Percentiles rank a stretch among this genome's conserved stretches.
These are phyloP conservation scores for Insectozyma bohioensis DNA, from an alignment of 1,139 yeast species.

Conservation along the genomic window DNA sequence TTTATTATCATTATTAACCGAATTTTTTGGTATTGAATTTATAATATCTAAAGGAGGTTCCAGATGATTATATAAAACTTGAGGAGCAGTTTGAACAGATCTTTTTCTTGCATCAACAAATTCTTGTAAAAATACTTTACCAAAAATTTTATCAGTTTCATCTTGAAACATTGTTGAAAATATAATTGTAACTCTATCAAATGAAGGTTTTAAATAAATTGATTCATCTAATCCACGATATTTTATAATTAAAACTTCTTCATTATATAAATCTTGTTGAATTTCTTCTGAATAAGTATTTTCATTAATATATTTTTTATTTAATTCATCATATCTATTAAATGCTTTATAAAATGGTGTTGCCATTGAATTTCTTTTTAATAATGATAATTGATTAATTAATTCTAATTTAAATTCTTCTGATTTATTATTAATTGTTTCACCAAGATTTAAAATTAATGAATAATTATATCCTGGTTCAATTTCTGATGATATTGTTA, in stretches of 20 bases:
- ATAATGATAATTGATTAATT: conserved; percentile 63
- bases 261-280: conserved; percentile 48
- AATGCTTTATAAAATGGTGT: conserved; percentile 93
- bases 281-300: conserved; percentile 52
- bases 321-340: conserved; percentile 68
- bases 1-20: conserved; percentile 48
- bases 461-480: conserved; percentile 88
- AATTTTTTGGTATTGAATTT: conserved; percentile 26
- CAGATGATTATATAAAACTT: conserved; percentile 83
- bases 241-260: conserved; percentile 69
- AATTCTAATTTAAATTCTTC: conserved; percentile 51
- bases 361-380: conserved; percentile 86
- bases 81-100: conserved; percentile 97
- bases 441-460: conserved; percentile 61
- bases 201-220: conserved; percentile 86
- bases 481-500: conserved; percentile 31
- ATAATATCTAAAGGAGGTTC: conserved; percentile 92
- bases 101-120: conserved; percentile 95
- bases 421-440: conserved; percentile 30
- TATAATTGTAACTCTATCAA: conserved; percentile 94
- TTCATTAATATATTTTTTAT: conserved; percentile 48
- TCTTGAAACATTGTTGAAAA: conserved; percentile 94
- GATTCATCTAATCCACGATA: conserved; percentile 89
- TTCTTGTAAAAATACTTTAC: conserved; percentile 94
- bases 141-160: conserved; percentile 94